Evolutionary conservation across 495 filamentous ascomycete species (phyloP), one percentile per base, ranked within the genome.

Genomic region (Achaetomiella virescens): DNA sequence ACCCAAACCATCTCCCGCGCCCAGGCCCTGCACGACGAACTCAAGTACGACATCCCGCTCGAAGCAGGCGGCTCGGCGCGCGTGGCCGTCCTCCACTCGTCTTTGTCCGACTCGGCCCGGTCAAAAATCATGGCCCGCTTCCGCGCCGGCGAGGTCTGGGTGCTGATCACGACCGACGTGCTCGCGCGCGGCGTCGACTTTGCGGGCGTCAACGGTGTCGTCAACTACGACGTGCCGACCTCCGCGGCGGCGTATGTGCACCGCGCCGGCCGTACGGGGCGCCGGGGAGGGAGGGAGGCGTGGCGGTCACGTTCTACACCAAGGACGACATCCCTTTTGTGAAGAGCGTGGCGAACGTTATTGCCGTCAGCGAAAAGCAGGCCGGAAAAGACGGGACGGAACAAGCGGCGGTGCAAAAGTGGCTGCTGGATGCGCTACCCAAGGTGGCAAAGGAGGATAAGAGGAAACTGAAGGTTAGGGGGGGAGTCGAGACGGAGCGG

Each of bases 171-270:
- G 0, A 98, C 93, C 0, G 93, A 98, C 65, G 78, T 97, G 27
- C 79, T 97, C 1, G 85, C 90, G 11, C 84, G 93, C 33, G 93
- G 93, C 21, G 81, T 98, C 38, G 93, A 98, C 70, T 96, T 97
- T 71, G 81, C 84, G 14, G 87, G 95, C 24, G 83, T 98, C 51
- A 93, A 96, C 61, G 88, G 91, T 35, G 91, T 98, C 1, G 84
- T 97, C 24, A 98, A 97, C 71, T 98, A 97, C 72, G 93, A 98
- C 67, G 86, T 97, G 44, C 95, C 93, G 1, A 89, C 83, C 36
- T 91, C 89, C 0, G 84, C 86, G 6, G 90, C 91, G 5, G 83
- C 86, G 6, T 98, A 98, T 60, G 86, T 98, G 20, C 93, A 98
- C 72, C 89, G 93, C 21, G 89, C 91, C 1, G 93, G 93, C 5